These are phyloP conservation scores for Pythium chondricola DNA, from an alignment of 352 stramenopile genomes.

Conservation along the genomic window DNA sequence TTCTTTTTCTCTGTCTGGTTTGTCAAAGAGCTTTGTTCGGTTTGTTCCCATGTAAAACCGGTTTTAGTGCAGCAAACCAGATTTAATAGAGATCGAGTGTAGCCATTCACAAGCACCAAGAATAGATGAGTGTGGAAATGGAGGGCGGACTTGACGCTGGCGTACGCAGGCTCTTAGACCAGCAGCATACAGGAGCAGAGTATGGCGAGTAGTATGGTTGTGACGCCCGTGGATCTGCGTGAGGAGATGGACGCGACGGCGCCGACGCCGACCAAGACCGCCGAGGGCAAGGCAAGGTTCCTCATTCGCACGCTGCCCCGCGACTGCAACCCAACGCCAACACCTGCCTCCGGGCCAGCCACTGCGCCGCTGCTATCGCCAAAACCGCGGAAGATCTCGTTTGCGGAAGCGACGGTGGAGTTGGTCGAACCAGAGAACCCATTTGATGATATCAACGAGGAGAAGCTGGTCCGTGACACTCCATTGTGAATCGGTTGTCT, in stretches of 20 bases:
- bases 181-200: no score
- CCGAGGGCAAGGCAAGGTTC: constrained; percentile 44
- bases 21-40: neutral
- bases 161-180: no score
- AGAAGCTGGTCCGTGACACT: constrained; percentile 46
- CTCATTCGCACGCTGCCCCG: constrained; percentile 64
- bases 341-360: neutral
- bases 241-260: constrained; percentile 42
- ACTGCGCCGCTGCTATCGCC: constrained; percentile 22
- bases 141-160: no score
- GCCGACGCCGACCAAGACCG: neutral
- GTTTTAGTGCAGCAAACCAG: neutral
- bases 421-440: constrained; percentile 43
- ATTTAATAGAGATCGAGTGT: constrained; percentile 5
- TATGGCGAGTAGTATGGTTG: constrained; percentile 31
- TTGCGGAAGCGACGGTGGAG: neutral
- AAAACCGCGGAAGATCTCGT: constrained; percentile 2
- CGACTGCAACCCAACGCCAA: constrained; percentile 65
- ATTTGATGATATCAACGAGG: constrained; percentile 75
- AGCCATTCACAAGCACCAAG: neutral
- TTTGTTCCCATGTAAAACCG: neutral
- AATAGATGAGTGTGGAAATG: neutral
- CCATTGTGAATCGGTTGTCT: neutral
- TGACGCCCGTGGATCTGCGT: constrained; percentile 31
- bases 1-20: constrained; percentile 6